A percentile compares a stretch with the other conserved stretches of the same genome.
Conservation (phyloP, 2,329 filamentous ascomycete species). For the Fusarium pseudonygamai region DNA sequence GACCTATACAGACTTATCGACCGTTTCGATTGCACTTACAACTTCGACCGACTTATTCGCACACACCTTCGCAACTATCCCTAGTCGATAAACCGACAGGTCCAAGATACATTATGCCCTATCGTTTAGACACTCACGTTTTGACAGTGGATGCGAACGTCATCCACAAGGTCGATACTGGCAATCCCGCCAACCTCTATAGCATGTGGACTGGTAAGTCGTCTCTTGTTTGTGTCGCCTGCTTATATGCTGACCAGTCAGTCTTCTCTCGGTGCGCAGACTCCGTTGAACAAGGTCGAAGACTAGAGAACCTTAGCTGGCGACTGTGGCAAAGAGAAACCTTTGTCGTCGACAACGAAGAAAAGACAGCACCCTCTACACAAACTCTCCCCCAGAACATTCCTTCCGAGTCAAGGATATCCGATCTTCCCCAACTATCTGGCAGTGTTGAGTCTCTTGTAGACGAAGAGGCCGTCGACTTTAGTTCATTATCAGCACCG, state of each 20-base stretch:
- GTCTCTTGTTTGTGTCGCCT: background rate
- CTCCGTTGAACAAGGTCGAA: conserved; percentile 89
- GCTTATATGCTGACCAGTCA: conserved; percentile 54
- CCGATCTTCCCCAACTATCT: conserved; percentile 76
- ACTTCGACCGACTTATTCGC: conserved; percentile 16
- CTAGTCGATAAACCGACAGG: conserved; percentile 51
- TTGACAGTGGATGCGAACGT: conserved; percentile 90
- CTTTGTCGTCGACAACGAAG: conserved; percentile 76
- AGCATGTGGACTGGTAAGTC: conserved; percentile 95
- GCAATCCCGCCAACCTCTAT: conserved; percentile 91
- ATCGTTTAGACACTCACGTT: conserved; percentile 83
- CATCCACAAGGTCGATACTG: conserved; percentile 94
- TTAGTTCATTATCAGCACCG: conserved; percentile 62
- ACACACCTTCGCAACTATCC: conserved; percentile 36
- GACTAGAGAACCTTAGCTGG: conserved; percentile 96
- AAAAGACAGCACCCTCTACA: conserved; percentile 57
- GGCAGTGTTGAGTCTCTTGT: conserved; percentile 79
- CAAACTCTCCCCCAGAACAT: conserved; percentile 62
- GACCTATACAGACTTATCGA: conserved; percentile 10
- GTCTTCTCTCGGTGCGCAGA: conserved; percentile 96
- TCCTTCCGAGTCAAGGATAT: conserved; percentile 53
- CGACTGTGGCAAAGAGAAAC: conserved; percentile 88
- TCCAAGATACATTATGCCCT: conserved; percentile 72
- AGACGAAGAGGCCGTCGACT: conserved; percentile 73
- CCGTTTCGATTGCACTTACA: conserved; percentile 10